These are phyloP conservation scores for Coleophoma eucalyptorum DNA, from an alignment of 2,329 filamentous ascomycete genomes.

Conservation along the genomic window DNA sequence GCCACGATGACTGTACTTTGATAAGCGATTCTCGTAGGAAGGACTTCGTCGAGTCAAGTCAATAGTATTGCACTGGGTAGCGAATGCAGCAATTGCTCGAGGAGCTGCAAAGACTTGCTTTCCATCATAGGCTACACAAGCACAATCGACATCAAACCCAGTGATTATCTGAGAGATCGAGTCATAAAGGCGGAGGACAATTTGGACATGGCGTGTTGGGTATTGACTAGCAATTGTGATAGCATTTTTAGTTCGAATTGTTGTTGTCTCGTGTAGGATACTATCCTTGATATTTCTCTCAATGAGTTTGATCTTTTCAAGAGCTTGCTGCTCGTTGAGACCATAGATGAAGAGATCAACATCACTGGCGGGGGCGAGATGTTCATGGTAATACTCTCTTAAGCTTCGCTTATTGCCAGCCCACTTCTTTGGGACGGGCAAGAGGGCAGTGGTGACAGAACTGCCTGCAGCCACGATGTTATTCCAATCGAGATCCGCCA, in stretches of 20 bases:
- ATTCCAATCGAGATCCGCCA: conserved; percentile 74
- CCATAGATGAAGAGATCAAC: conserved; percentile 85
- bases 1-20: conserved; percentile 79
- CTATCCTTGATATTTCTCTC: conserved; percentile 72
- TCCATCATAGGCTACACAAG: conserved; percentile 77
- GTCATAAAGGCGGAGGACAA: conserved; percentile 82
- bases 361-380: conserved; percentile 78
- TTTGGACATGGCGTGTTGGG: conserved; percentile 77
- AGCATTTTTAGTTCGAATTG: conserved; percentile 80
- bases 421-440: conserved; percentile 65
- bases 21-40: conserved; percentile 82
- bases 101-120: conserved; percentile 76
- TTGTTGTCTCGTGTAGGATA: conserved; percentile 78
- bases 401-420: conserved; percentile 58
- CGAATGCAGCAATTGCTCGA: conserved; percentile 71
- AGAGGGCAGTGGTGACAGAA: conserved; percentile 72
- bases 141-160: conserved; percentile 85
- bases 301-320: conserved; percentile 82
- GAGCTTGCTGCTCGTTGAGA: conserved; percentile 69
- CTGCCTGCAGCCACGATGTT: conserved; percentile 82
- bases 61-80: conserved; percentile 78
- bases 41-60: conserved; percentile 77
- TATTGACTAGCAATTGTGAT: conserved; percentile 84
- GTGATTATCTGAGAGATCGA: conserved; percentile 81
- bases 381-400: conserved; percentile 76